A percentile compares a stretch with the other conserved stretches of the same genome.
Conservation (phyloP, 2,329 filamentous ascomycete species). For the Beauveria sp. region DNA sequence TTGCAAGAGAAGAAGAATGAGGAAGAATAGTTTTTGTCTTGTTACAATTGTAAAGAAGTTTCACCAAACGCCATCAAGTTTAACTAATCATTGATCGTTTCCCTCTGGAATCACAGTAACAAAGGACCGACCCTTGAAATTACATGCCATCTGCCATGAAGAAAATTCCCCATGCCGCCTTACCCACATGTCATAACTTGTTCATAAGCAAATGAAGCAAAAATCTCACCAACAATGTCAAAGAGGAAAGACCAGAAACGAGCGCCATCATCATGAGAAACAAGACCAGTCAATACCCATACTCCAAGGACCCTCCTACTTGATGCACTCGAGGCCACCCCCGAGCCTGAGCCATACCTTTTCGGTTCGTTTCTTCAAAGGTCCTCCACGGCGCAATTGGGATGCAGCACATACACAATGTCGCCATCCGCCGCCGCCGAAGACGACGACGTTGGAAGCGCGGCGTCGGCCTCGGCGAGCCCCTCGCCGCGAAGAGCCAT, state of each 20-base stretch:
- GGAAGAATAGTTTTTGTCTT: conserved; percentile 12
- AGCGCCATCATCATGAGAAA: neutral
- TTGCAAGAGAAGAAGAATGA: conserved; percentile 5
- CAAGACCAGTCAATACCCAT: neutral
- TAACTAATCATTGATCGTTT: neutral
- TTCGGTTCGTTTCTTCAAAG: conserved; percentile 22
- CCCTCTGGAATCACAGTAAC: neutral
- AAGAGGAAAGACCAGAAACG: neutral
- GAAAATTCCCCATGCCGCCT: neutral
- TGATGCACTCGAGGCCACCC: no score
- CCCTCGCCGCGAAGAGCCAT: conserved; percentile 66
- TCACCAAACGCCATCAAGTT: neutral
- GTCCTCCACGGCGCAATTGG: conserved; percentile 81
- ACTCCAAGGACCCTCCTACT: conserved; percentile 4
- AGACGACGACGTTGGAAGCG: conserved; percentile 22
- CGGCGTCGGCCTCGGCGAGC: conserved; percentile 39
- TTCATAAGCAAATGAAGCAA: neutral
- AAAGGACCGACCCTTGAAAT: neutral
- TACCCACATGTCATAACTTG: neutral
- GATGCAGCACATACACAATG: conserved; percentile 82
- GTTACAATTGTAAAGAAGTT: conserved; percentile 8
- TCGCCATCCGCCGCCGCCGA: conserved; percentile 28
- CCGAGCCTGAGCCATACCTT: no score
- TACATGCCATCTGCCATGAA: neutral
- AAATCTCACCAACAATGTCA: neutral